Evolutionary conservation across 192 early-diverging fungal genomes (phyloP).

Genomic region (Glomus cerebriforme): DNA sequence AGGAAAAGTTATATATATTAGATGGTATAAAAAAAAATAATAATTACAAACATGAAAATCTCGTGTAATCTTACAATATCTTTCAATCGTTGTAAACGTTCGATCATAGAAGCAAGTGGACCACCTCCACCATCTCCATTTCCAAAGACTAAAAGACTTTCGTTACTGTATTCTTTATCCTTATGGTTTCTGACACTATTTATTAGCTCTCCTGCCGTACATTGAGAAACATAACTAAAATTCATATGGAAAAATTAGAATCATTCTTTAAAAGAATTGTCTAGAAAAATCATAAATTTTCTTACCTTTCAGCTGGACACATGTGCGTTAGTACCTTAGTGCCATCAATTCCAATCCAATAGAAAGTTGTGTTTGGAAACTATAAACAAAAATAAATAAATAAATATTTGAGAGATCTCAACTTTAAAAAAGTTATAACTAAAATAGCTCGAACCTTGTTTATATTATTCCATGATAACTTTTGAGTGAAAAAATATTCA

Average conservation of each 20-base stretch:
- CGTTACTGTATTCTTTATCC: constrained; percentile 82
- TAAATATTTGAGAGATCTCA: neutral
- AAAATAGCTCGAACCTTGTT: constrained; percentile 67
- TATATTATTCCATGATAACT: constrained; percentile 99
- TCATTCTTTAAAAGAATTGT: neutral
- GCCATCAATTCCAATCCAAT: constrained; percentile 90
- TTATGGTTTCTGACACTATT: constrained; percentile 82
- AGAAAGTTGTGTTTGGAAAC: constrained; percentile 97
- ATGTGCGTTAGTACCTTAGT: constrained; percentile 51
- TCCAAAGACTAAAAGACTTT: constrained; percentile 89
- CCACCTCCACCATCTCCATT: constrained; percentile 98
- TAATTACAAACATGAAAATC: neutral
- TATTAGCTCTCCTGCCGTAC: constrained; percentile 35
- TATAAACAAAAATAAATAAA: neutral
- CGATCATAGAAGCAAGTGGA: constrained; percentile 79
- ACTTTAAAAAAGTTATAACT: neutral
- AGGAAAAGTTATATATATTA: neutral
- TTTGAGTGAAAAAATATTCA: constrained; percentile 98
- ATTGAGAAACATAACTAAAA: constrained; percentile 26
- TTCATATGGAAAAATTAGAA: neutral
- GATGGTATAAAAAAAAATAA: neutral
- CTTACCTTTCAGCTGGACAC: constrained; percentile 38
- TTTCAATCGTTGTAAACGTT: constrained; percentile 75
- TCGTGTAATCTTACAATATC: constrained; percentile 70
- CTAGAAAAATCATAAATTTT: neutral